phyloP scores from a whole-genome alignment of 208 protist species.

The Crithidia expoeki region DNA sequence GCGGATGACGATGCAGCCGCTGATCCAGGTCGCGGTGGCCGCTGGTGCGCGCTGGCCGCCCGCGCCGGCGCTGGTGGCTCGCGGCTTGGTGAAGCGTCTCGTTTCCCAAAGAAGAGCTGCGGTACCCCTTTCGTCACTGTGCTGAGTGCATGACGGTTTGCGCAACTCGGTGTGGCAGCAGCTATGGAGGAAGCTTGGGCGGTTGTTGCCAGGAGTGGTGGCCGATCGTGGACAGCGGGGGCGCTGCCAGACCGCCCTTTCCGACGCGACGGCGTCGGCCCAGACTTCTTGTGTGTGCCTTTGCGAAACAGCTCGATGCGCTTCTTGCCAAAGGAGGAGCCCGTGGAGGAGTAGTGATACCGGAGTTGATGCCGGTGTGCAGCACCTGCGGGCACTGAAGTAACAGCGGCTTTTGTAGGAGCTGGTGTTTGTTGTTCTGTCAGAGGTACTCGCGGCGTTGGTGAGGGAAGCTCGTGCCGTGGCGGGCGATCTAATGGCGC shows the following conservation, averaged over 20 bases:
- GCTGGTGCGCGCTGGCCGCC: background rate
- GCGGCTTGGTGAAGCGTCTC: slow-evolving; percentile 6
- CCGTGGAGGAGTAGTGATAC: slow-evolving; percentile 4
- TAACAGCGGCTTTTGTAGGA: background rate
- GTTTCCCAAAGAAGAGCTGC: slow-evolving; percentile 31
- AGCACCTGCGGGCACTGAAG: background rate
- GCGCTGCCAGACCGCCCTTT: slow-evolving; percentile 15
- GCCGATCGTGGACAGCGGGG: background rate
- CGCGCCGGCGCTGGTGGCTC: background rate
- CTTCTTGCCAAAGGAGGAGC: slow-evolving; percentile 1
- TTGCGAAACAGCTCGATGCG: slow-evolving; percentile 19
- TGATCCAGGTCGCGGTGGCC: background rate
- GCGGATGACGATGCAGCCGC: background rate
- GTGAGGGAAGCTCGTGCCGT: slow-evolving; percentile 2
- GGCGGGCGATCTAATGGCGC: background rate
- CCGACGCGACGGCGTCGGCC: background rate
- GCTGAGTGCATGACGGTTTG: background rate
- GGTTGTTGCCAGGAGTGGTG: background rate
- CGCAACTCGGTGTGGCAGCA: background rate
- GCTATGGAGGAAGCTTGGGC: background rate
- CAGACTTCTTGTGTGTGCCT: background rate
- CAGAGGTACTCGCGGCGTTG: background rate
- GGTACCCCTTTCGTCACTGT: slow-evolving; percentile 26
- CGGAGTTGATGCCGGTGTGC: background rate
- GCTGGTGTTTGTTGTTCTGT: background rate